A percentile compares a stretch with the other conserved stretches of the same genome.
phyloP scores from a whole-genome alignment of 2,329 filamentous ascomycete species.

The Alternaria consortialis region DNA sequence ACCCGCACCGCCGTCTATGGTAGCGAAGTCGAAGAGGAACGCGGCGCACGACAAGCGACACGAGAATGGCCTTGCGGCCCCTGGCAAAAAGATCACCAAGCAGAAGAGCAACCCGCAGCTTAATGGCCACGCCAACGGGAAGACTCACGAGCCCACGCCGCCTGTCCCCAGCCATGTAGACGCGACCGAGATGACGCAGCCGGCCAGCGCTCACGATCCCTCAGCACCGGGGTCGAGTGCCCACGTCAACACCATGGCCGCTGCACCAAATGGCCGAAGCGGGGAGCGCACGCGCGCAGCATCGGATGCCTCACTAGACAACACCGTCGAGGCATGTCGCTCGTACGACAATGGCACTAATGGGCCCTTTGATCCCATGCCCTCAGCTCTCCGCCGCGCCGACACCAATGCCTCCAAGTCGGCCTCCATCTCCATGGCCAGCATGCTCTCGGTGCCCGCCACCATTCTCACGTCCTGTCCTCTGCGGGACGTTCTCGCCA shows the following conservation, averaged over 20 bases:
- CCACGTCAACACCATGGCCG: conserved; percentile 24
- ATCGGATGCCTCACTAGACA: conserved; percentile 57
- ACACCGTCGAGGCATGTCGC: conserved; percentile 48
- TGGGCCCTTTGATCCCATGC: conserved; percentile 49
- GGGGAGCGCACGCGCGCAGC: conserved; percentile 51
- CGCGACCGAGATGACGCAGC: conserved; percentile 46
- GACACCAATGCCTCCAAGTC: conserved; percentile 69
- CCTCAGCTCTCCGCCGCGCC: conserved; percentile 67
- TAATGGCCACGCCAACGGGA: conserved; percentile 55
- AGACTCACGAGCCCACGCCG: conserved; percentile 50
- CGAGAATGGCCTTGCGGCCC: conserved; percentile 86
- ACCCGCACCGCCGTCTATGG: conserved; percentile 54
- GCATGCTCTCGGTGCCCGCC: conserved; percentile 77
- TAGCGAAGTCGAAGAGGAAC: conserved; percentile 57
- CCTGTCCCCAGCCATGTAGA: conserved; percentile 51
- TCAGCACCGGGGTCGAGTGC: conserved; percentile 5
- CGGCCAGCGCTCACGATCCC: conserved; percentile 29
- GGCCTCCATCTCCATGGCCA: conserved; percentile 70
- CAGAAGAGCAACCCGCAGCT: conserved; percentile 58
- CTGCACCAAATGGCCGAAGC: conserved; percentile 12
- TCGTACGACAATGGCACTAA: conserved; percentile 37
- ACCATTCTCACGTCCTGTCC: conserved; percentile 91
- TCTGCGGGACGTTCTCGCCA: conserved; percentile 93
- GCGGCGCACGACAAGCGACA: conserved; percentile 68
- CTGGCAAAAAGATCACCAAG: conserved; percentile 71